These are phyloP conservation scores for Skeletonema tropicum DNA, from an alignment of 108 stramenopile species.

Conservation along the genomic window DNA sequence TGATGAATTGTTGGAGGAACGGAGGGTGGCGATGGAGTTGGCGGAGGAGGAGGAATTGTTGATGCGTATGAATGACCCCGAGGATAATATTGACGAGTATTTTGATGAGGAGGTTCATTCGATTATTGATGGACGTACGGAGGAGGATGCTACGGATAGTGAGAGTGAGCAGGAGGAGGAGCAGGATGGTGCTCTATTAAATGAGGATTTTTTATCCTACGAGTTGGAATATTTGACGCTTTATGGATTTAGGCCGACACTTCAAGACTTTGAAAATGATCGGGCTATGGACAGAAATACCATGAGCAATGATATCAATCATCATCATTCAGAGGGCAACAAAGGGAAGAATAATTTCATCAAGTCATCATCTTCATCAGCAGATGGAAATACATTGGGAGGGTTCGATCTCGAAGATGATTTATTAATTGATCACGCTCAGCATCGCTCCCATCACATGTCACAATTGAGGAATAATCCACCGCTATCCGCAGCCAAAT, in stretches of 20 bases:
- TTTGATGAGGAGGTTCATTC: constrained; percentile 31
- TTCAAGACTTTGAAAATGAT: background rate
- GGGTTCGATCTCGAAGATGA: constrained; percentile 38
- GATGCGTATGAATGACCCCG: too few species aligned
- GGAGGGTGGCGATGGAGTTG: background rate
- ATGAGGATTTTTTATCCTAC: constrained; percentile 39
- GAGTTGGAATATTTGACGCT: constrained; percentile 45
- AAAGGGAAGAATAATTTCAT: too few species aligned
- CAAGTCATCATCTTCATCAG: too few species aligned
- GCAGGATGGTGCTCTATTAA: constrained; percentile 4
- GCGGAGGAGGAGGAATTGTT: background rate
- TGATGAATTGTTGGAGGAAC: constrained; percentile 33
- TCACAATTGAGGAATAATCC: constrained; percentile 19
- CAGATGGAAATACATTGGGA: background rate
- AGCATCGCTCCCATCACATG: constrained; percentile 36
- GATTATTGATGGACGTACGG: constrained; percentile 2
- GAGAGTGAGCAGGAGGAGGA: constrained; percentile 11
- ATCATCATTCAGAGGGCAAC: too few species aligned
- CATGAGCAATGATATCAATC: too few species aligned
- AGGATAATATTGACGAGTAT: too few species aligned
- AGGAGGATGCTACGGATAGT: constrained; percentile 1
- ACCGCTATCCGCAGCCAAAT: background rate
- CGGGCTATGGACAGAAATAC: too few species aligned
- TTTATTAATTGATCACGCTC: constrained; percentile 35
- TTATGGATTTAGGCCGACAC: constrained; percentile 33